Percentiles rank a stretch among this genome's conserved stretches.
phyloP scores from a whole-genome alignment of 73 alveolate species.

The Paramecium bursaria region DNA sequence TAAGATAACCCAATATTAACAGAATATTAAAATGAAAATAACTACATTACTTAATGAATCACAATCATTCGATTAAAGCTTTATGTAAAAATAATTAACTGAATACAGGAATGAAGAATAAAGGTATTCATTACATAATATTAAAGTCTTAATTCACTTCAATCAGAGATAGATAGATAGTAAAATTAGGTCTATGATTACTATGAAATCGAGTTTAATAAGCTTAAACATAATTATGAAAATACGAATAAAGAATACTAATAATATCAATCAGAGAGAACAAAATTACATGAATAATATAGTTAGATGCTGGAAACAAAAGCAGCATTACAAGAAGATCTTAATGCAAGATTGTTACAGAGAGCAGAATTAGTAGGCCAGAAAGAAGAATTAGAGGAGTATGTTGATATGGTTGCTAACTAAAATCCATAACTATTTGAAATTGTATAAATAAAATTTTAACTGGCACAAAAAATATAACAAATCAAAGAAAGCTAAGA shows the following conservation, averaged over 20 bases:
- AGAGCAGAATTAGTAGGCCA: conserved; percentile 70
- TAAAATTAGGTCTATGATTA: conserved; percentile 48
- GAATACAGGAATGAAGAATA: conserved; percentile 33
- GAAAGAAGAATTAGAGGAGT: conserved; percentile 67
- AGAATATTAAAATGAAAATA: conserved; percentile 22
- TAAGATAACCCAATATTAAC: not conserved
- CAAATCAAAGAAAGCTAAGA: conserved; percentile 59
- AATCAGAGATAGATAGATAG: conserved; percentile 38
- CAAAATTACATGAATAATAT: conserved; percentile 8
- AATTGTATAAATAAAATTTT: conserved; percentile 31
- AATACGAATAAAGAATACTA: conserved; percentile 27
- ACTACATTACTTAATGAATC: not conserved
- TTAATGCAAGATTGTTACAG: conserved; percentile 53
- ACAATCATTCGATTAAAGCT: conserved; percentile 7
- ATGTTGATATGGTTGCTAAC: conserved; percentile 34
- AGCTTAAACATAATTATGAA: conserved; percentile 20
- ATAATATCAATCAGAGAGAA: not conserved
- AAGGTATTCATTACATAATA: not conserved
- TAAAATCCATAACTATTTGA: conserved; percentile 28
- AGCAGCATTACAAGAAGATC: conserved; percentile 57
- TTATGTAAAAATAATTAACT: conserved; percentile 7
- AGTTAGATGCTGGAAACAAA: conserved; percentile 57
- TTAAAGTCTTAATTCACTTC: not conserved
- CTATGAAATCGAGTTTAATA: conserved; percentile 50
- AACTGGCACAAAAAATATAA: conserved; percentile 35